Conservation (phyloP, 495 filamentous ascomycete species). For the Penicillium coffeae region DNA sequence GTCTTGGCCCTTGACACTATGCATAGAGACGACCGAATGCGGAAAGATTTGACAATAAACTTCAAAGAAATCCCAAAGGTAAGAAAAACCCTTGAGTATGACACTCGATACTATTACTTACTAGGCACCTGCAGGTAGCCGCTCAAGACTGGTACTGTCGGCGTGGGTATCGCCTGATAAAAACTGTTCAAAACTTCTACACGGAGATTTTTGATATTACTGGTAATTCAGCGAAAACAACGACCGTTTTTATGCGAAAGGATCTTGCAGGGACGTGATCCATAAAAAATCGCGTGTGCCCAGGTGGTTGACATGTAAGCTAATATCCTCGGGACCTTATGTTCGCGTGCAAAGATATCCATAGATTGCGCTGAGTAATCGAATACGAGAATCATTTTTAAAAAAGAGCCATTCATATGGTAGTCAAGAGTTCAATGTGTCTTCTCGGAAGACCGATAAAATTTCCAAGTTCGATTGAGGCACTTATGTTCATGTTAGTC, state of each 20-base stretch:
- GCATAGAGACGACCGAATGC: slow-evolving; percentile 11
- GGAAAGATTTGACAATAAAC: slow-evolving; percentile 18
- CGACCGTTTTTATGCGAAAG: slow-evolving; percentile 21
- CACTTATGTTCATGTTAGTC: too few relatives aligned
- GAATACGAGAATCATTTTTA: too few relatives aligned
- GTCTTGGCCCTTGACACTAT: slow-evolving; percentile 22
- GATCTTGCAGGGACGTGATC: too few relatives aligned
- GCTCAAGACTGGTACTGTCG: slow-evolving; percentile 16
- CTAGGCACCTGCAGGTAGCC: slow-evolving; percentile 9
- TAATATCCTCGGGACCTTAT: too few relatives aligned
- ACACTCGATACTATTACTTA: background rate
- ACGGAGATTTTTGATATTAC: background rate
- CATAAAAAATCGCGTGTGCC: too few relatives aligned
- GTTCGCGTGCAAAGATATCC: too few relatives aligned
- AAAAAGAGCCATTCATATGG: too few relatives aligned
- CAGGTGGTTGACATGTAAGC: too few relatives aligned
- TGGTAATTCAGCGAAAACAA: slow-evolving; percentile 12
- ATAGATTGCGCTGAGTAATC: too few relatives aligned
- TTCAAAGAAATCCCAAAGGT: slow-evolving; percentile 21
- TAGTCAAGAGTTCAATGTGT: too few relatives aligned
- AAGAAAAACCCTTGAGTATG: background rate
- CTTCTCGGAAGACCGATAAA: too few relatives aligned
- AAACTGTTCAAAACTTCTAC: slow-evolving; percentile 17
- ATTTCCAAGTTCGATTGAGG: too few relatives aligned
- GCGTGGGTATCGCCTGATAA: slow-evolving; percentile 14